Conservation (phyloP, 148 eudicot species). For the Bassia scoparia region DNA sequence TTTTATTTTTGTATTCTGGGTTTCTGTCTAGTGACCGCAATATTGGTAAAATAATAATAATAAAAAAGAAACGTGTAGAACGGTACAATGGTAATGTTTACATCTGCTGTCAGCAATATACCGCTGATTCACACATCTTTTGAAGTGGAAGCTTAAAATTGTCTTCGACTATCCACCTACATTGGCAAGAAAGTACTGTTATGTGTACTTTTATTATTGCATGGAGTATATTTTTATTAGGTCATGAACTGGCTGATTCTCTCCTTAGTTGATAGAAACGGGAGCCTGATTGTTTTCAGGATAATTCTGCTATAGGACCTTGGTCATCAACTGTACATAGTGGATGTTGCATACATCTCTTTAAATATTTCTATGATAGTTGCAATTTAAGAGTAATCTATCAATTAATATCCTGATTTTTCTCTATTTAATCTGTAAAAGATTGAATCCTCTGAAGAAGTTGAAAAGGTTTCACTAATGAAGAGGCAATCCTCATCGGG, state of each 20-base stretch:
- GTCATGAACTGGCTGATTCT: neutral
- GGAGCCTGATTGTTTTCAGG: neutral
- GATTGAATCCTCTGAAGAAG: constrained; percentile 70
- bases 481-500: constrained; percentile 61
- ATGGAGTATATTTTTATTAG: no score
- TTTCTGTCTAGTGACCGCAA: no score
- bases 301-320: neutral
- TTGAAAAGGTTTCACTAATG: constrained; percentile 57
- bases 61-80: no score
- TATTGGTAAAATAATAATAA: neutral
- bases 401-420: constrained; percentile 2
- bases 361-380: neutral
- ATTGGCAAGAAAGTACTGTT: neutral
- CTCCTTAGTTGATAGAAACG: neutral
- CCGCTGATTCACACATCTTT: neutral
- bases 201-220: neutral
- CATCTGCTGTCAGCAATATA: neutral
- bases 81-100: neutral
- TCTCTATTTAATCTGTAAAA: constrained; percentile 23
- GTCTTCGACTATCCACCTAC: neutral
- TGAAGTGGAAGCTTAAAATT: neutral
- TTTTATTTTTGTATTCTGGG: no score
- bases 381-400: no score
- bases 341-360: constrained; percentile 8
- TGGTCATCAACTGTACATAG: neutral